Base-by-base conservation (phyloP, 1,284 basidiomycete genomes). In the Irpex sp. region DNA sequence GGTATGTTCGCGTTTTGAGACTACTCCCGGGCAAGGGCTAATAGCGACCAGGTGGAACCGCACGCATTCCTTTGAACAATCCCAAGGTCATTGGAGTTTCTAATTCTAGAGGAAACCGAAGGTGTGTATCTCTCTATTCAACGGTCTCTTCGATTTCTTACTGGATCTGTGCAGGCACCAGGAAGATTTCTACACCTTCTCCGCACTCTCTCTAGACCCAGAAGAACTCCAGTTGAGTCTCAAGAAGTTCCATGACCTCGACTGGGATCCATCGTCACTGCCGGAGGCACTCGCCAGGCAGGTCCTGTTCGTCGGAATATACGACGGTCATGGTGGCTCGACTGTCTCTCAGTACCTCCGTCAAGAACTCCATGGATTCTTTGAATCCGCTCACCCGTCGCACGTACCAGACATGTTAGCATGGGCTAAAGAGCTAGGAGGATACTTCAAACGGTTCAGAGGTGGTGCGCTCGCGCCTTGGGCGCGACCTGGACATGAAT, bases 391-490 rank as follows among this genome's bases (percentile, higher is more conserved):
- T 1, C 73, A 87, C 67, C 87, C 89, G 64, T 77, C 80, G 0
- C 81, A 86, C 17, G 87, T 94, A 13, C 88, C 89, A 2, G 89
- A 92, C 21, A 77, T 94, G n/a, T 88, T 87, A 62, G 79, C 81
- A 5, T 93, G 89, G 85, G 85, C 91, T 56, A 90, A 89, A 67
- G 85, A 89, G 70, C 73, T 89, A 2, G 92, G 92, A 5, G 95
- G 95, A 4, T 97, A 97, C 75, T 95, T 96, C 74, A 91, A 88
- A 70, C 86, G 95, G 44, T 97, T 93, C 76, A 81, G 80, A 66
- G 95, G 95, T 4, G 95, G 94, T 7, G 85, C 80, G 2, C 77
- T 96, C 15, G 73, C 82, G 6, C 88, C 90, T 11, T 93, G 91
- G 91, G 78, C 86, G 57, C 72, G 80, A 11, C 69, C 70, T 6